Base-by-base conservation (phyloP, 192 early-diverging fungal genomes). In the Entomortierella chlamydospora region DNA sequence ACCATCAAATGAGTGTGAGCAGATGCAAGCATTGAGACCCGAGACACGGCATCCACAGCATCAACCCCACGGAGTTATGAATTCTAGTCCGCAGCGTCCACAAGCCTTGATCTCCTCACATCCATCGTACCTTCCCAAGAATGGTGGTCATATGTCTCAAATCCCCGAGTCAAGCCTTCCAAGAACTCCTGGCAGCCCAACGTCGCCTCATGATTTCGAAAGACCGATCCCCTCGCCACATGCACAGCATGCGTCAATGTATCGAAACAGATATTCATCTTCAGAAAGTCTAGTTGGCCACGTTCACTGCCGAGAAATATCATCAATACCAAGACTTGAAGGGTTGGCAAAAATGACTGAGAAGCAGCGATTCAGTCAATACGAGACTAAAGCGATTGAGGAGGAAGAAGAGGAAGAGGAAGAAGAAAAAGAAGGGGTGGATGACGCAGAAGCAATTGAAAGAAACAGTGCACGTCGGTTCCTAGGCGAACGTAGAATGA, bases 401-500 rank as follows among this genome's bases (percentile, higher is more conserved):
- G 61, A 57, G 29, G 70, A 64, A 0, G 22, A 43, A 22, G 58
- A 56, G 10, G 39, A 31, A 29, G 57, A 23, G 20, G 70, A 56
- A 17, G 53, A 55, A 30, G 61, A 64, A 2, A 53, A 47, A 15
- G 52, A 15, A 5, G n/a, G 39, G 26, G 55, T 26, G 17, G 55
- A 57, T 6, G 33, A 47, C 8, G 33, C 29, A 15, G 57, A 53
- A 23, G 53, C 17, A 28, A 52, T 49, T 28, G 56, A 47, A 47
- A 20, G 20, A 47, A 20, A 47, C 4, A 5, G 45, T 3, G 2
- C 15, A 47, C 5, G 45, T 47, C 12, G 61, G 37, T 53, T 13
- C 29, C 26, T 53, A 31, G 45, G 59, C 43, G 45, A 53, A 50
- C 51, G 73, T 30, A 43, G 71, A 13, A 42, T 63, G 39, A 54